Evolutionary conservation across 257 asterid species (phyloP).

Genomic region (Salvia splendens): DNA sequence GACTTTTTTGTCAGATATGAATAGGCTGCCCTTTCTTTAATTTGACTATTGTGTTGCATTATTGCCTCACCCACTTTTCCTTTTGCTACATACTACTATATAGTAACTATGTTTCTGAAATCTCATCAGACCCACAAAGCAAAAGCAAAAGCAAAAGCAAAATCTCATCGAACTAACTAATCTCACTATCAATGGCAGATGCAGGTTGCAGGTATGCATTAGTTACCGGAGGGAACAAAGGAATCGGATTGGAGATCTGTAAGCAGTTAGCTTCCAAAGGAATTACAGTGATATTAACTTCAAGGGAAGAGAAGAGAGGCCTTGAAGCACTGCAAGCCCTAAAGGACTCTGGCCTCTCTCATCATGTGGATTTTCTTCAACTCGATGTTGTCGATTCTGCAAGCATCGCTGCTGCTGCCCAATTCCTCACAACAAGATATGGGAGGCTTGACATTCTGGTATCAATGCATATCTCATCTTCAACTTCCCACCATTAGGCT

Average conservation of each 20-base stretch:
- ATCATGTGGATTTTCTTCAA: constrained; percentile 42
- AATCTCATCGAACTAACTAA: no score
- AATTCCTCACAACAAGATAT: constrained; percentile 28
- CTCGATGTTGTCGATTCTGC: constrained; percentile 45
- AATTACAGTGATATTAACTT: constrained; percentile 42
- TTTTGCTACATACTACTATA: no score
- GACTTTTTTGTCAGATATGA: no score
- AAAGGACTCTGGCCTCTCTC: constrained; percentile 9
- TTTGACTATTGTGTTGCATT: no score
- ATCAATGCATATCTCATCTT: no score
- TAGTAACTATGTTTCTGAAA: no score
- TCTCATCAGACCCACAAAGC: no score
- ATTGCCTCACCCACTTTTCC: no score
- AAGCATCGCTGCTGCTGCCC: constrained; percentile 3
- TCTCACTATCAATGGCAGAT: background rate
- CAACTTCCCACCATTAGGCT: no score
- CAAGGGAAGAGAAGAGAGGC: constrained; percentile 49
- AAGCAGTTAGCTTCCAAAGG: constrained; percentile 50
- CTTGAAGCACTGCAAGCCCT: constrained; percentile 46
- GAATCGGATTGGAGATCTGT: constrained; percentile 53
- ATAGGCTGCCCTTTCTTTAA: no score
- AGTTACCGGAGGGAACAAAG: constrained; percentile 54
- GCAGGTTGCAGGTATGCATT: constrained; percentile 41
- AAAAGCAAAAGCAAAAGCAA: no score
- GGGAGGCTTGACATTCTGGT: constrained; percentile 54